phyloP scores from a whole-genome alignment of 305 asterid species.

The Euphrasia arctica region DNA sequence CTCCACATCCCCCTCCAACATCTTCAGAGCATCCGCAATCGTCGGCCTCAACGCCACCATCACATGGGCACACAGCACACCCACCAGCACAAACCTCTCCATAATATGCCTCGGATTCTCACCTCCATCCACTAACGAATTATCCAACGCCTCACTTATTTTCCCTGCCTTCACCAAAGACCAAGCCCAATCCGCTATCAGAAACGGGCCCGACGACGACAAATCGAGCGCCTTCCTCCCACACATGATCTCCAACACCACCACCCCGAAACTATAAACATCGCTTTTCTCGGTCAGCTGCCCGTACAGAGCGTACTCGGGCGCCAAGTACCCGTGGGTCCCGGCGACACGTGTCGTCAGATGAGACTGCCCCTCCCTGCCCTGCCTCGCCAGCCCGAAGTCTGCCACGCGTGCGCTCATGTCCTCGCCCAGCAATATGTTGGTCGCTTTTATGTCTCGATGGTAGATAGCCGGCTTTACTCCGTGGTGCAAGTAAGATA shows the following conservation, averaged over 20 bases:
- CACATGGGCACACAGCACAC: constrained; percentile 77
- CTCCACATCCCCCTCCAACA: constrained; percentile 87
- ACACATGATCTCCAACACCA: constrained; percentile 85
- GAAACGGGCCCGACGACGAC: constrained; percentile 38
- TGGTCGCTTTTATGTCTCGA: constrained; percentile 81
- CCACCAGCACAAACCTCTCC: constrained; percentile 79
- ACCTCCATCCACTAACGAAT: constrained; percentile 34
- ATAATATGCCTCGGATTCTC: constrained; percentile 62
- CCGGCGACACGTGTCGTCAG: constrained; percentile 90
- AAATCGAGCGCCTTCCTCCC: constrained; percentile 86
- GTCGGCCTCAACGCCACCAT: constrained; percentile 91
- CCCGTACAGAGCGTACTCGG: constrained; percentile 93
- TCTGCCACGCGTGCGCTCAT: constrained; percentile 93
- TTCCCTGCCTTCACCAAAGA: constrained; percentile 61
- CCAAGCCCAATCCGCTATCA: constrained; percentile 95
- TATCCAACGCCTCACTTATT: constrained; percentile 52
- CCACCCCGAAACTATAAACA: constrained; percentile 87
- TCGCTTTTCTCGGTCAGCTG: constrained; percentile 86
- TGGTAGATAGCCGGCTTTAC: constrained; percentile 83
- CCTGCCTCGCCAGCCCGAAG: constrained; percentile 77
- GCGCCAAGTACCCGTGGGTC: constrained; percentile 87
- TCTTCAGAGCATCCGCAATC: constrained; percentile 70
- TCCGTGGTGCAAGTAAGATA: constrained; percentile 79
- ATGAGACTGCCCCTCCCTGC: constrained; percentile 79
- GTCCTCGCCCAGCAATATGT: constrained; percentile 66